Conservation (phyloP, 306 rosid species). For the Prunus armeniaca region DNA sequence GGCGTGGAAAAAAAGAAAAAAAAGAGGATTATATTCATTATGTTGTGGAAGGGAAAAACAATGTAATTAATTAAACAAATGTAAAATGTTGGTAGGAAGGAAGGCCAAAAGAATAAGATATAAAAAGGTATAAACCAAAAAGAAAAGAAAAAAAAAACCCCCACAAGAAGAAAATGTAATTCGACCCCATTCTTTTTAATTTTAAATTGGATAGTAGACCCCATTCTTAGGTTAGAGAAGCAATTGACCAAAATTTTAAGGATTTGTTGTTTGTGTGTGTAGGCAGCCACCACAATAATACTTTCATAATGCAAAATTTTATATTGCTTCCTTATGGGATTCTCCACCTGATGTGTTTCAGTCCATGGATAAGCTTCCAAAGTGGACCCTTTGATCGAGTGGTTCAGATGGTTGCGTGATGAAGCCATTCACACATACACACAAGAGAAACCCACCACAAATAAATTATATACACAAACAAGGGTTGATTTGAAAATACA, state of each 20-base stretch:
- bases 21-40: too few species aligned
- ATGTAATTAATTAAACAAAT: too few species aligned
- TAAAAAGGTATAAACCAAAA: neutral
- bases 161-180: neutral
- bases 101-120: too few species aligned
- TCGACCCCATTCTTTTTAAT: neutral
- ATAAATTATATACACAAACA: neutral
- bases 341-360: slow-evolving; percentile 16
- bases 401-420: slow-evolving; percentile 8
- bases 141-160: neutral
- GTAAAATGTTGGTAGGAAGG: too few species aligned
- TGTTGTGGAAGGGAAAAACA: too few species aligned
- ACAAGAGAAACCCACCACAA: slow-evolving; percentile 5
- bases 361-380: slow-evolving; percentile 6
- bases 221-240: neutral
- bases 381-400: slow-evolving; percentile 7
- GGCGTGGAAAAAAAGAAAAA: too few species aligned
- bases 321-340: slow-evolving; percentile 6
- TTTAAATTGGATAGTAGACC: neutral
- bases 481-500: neutral
- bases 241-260: slow-evolving; percentile 17
- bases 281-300: slow-evolving; percentile 10
- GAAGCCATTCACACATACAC: neutral
- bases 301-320: slow-evolving; percentile 13
- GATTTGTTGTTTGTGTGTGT: neutral